Evolutionary conservation across 352 stramenopile genomes (phyloP).

Genomic region (Phytopythium oedochilum): DNA sequence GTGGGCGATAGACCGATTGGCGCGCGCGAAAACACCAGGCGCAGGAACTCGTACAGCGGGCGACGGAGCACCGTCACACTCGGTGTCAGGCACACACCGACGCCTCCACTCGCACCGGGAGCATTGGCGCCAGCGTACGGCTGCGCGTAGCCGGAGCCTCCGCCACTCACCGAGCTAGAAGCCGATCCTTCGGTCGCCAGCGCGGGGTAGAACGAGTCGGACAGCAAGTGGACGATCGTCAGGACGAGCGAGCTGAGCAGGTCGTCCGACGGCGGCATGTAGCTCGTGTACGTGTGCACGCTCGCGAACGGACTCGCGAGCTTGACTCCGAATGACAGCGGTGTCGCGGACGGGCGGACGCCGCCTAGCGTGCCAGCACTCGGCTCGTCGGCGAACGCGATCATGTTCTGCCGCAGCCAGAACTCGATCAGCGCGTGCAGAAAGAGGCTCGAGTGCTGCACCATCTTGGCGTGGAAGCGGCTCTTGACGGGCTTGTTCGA

Average conservation of each 20-base stretch:
- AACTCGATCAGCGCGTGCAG: conserved; percentile 85
- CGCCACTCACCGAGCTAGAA: conserved; percentile 2
- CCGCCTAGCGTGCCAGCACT: conserved; percentile 6
- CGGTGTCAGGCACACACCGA: conserved; percentile 51
- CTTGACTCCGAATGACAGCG: conserved; percentile 14
- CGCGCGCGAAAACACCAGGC: conserved; percentile 76
- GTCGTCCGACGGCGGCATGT: conserved; percentile 83
- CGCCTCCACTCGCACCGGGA: neutral
- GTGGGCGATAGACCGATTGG: conserved; percentile 73
- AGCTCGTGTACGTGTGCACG: conserved; percentile 77
- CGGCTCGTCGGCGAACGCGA: conserved; percentile 72
- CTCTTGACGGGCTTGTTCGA: conserved; percentile 53
- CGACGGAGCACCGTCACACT: conserved; percentile 67
- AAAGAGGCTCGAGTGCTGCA: conserved; percentile 79
- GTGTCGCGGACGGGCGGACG: conserved; percentile 1
- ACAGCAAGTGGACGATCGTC: conserved; percentile 79
- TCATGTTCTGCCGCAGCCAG: conserved; percentile 87
- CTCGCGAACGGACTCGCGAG: conserved; percentile 62
- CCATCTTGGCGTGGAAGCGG: conserved; percentile 71
- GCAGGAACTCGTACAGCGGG: conserved; percentile 81
- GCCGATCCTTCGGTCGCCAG: conserved; percentile 25
- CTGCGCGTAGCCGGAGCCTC: neutral
- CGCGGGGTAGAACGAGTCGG: conserved; percentile 75
- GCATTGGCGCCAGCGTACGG: neutral
- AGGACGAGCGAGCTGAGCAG: conserved; percentile 74